Conservation (phyloP, 1,284 basidiomycete species). For the Ganoderma meredithae region DNA sequence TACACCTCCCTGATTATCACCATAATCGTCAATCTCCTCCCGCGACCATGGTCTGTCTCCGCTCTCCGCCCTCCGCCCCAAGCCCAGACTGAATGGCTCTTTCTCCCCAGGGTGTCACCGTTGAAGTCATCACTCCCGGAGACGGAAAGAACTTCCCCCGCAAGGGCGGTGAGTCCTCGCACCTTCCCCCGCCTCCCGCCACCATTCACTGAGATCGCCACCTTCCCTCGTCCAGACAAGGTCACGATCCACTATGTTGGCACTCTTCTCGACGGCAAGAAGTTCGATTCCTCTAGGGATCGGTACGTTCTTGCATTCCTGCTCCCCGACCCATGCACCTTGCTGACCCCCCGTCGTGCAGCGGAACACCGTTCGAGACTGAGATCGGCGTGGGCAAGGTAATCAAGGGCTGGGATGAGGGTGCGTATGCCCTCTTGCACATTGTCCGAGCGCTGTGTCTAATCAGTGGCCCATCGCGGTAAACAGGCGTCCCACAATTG, state of each 20-base stretch:
- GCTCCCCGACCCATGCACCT: constrained; percentile 1
- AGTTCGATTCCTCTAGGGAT: constrained; percentile 79
- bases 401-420: constrained; percentile 93
- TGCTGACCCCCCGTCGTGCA: constrained; percentile 37
- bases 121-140: constrained; percentile 51
- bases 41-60: constrained; percentile 40
- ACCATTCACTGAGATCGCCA: background rate
- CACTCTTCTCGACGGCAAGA: constrained; percentile 63
- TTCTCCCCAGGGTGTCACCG: constrained; percentile 49
- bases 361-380: constrained; percentile 71
- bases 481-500: constrained; percentile 74
- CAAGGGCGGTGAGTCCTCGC: constrained; percentile 50
- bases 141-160: constrained; percentile 56
- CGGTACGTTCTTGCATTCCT: constrained; percentile 46
- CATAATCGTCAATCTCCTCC: constrained; percentile 43
- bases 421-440: constrained; percentile 50
- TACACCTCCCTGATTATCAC: constrained; percentile 46
- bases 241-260: constrained; percentile 81
- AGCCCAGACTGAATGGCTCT: constrained; percentile 12
- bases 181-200: constrained; percentile 14
- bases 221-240: constrained; percentile 45
- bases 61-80: constrained; percentile 15
- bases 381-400: constrained; percentile 83
- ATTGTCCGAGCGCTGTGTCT: constrained; percentile 10
- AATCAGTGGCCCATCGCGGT: constrained; percentile 30